phyloP scores from a whole-genome alignment of 176 grass and related monocot species.

The Triticum dicoccoides region DNA sequence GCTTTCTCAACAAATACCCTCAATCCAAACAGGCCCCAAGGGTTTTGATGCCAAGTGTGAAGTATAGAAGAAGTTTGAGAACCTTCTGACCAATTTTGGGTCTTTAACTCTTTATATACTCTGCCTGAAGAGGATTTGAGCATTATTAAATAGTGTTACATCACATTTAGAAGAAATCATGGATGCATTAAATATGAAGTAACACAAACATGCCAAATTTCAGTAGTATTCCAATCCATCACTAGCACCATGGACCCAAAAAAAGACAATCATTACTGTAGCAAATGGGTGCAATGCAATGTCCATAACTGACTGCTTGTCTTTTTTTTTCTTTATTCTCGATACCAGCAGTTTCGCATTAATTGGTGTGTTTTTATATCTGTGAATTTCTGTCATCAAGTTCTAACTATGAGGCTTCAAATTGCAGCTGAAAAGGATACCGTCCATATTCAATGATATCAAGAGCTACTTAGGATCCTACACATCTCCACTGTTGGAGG shows the following conservation, averaged over 20 bases:
- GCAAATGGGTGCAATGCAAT: neutral
- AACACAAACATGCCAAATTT: neutral
- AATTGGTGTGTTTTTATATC: neutral
- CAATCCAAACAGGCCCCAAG: neutral
- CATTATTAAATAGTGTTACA: neutral
- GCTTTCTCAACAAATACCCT: neutral
- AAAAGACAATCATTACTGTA: neutral
- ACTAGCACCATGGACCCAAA: neutral
- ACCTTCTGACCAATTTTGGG: neutral
- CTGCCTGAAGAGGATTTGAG: neutral
- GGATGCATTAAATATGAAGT: neutral
- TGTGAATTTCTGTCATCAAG: neutral
- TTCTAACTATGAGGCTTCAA: conserved; percentile 2
- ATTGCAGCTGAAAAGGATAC: conserved; percentile 53
- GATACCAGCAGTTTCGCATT: neutral
- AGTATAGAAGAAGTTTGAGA: neutral
- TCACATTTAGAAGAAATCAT: neutral
- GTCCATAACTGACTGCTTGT: neutral
- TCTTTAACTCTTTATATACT: neutral
- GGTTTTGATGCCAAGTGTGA: neutral
- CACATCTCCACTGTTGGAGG: conserved; percentile 51
- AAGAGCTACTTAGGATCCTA: conserved; percentile 43
- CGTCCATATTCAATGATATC: conserved; percentile 30
- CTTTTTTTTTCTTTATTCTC: neutral
- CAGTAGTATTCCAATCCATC: neutral